These are phyloP conservation scores for Xylaria sp. DNA, from an alignment of 495 filamentous ascomycete genomes.

Conservation along the genomic window DNA sequence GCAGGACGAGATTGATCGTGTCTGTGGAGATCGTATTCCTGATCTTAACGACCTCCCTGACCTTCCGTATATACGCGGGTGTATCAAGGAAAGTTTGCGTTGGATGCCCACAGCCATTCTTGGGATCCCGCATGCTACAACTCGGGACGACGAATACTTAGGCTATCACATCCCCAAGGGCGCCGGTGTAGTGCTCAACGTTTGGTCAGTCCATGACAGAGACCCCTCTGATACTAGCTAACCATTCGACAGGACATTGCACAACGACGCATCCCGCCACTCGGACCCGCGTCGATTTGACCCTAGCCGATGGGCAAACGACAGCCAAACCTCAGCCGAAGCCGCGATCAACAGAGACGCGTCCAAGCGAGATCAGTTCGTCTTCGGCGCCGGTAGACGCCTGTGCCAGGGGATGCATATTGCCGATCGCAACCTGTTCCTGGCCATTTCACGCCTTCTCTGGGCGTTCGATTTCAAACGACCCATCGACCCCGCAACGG, in stretches of 20 bases:
- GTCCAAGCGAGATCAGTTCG: constrained; percentile 29
- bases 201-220: constrained; percentile 27
- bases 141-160: constrained; percentile 51
- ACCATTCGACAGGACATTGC: constrained; percentile 5
- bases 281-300: constrained; percentile 16
- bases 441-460: constrained; percentile 53
- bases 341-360: neutral
- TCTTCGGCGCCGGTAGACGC: constrained; percentile 62
- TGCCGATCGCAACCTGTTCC: constrained; percentile 58
- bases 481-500: constrained; percentile 32
- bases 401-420: constrained; percentile 59
- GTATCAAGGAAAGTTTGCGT: constrained; percentile 59
- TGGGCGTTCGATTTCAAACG: constrained; percentile 56
- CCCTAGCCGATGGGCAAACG: constrained; percentile 3
- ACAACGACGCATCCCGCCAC: constrained; percentile 18
- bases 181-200: constrained; percentile 40
- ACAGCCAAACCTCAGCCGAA: neutral
- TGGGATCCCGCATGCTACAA: constrained; percentile 58
- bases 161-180: constrained; percentile 47
- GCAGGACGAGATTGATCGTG: constrained; percentile 16
- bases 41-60: constrained; percentile 52
- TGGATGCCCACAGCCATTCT: constrained; percentile 61
- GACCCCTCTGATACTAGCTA: constrained; percentile 44
- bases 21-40: constrained; percentile 47
- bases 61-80: constrained; percentile 54